These are phyloP conservation scores for Coemansia sp. DNA, from an alignment of 192 early-diverging fungal genomes.

Conservation along the genomic window DNA sequence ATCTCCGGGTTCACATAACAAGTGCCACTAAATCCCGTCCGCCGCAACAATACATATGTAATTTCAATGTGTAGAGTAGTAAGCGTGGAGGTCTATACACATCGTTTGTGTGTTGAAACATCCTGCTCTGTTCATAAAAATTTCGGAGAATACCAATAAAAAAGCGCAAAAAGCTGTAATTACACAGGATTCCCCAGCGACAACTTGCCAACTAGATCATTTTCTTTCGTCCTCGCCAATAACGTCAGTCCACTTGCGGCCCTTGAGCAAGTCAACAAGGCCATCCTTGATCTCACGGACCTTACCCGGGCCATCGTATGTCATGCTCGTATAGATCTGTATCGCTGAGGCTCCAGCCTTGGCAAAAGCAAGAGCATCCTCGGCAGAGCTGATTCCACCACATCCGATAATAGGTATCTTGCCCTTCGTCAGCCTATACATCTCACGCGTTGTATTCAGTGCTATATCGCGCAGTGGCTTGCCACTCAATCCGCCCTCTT, in stretches of 20 bases:
- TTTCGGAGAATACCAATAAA: too few relatives aligned
- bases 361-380: constrained; percentile 80
- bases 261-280: constrained; percentile 67
- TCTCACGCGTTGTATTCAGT: constrained; percentile 68
- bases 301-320: constrained; percentile 77
- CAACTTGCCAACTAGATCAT: neutral
- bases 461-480: constrained; percentile 73
- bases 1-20: too few relatives aligned
- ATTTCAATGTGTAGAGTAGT: too few relatives aligned
- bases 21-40: too few relatives aligned
- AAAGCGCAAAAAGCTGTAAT: too few relatives aligned
- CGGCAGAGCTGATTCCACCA: constrained; percentile 77
- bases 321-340: constrained; percentile 82
- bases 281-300: constrained; percentile 79
- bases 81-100: too few relatives aligned
- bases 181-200: too few relatives aligned
- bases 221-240: constrained; percentile 48
- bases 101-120: neutral
- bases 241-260: constrained; percentile 71
- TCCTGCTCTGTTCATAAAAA: too few relatives aligned
- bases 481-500: constrained; percentile 86
- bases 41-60: too few relatives aligned
- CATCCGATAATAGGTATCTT: constrained; percentile 83
- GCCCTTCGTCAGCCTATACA: constrained; percentile 78
- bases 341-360: constrained; percentile 80